Conservation (phyloP, 495 filamentous ascomycete species). For the Tuber umbilicatum region DNA sequence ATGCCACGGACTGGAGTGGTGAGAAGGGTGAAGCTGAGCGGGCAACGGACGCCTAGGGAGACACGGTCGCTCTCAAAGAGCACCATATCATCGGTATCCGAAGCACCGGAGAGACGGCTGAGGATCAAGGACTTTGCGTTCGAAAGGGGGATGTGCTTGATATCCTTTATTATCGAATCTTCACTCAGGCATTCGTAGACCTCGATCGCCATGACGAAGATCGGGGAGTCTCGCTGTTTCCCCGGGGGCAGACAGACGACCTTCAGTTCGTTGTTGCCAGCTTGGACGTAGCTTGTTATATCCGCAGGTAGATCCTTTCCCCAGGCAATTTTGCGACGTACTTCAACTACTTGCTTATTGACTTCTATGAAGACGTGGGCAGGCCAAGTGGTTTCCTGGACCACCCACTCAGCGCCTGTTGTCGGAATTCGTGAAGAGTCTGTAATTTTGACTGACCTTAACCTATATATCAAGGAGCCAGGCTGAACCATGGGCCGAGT, state of each 20-base stretch:
- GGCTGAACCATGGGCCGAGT: conserved; percentile 29
- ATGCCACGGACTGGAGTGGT: conserved; percentile 31
- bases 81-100: conserved; percentile 35
- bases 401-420: conserved; percentile 53
- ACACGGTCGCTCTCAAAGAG: conserved; percentile 37
- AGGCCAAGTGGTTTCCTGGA: conserved; percentile 64
- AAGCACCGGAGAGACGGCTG: conserved; percentile 20
- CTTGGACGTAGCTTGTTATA: conserved; percentile 52
- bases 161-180: conserved; percentile 16
- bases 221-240: conserved; percentile 7
- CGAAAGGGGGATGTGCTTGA: conserved; percentile 13
- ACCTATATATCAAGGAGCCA: conserved; percentile 34
- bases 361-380: conserved; percentile 60
- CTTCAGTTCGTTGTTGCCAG: conserved; percentile 55
- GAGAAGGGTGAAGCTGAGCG: conserved; percentile 37
- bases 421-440: conserved; percentile 2
- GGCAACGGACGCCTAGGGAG: conserved; percentile 33
- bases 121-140: conserved; percentile 28
- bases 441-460: conserved; percentile 32
- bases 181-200: conserved; percentile 32
- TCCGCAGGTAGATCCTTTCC: conserved; percentile 71
- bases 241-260: conserved; percentile 48
- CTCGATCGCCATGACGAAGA: conserved; percentile 31
- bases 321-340: conserved; percentile 59
- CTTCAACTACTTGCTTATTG: conserved; percentile 54